These are phyloP conservation scores for Pneumocystis wakefieldiae DNA, from an alignment of 1,139 yeast genomes.

Conservation along the genomic window DNA sequence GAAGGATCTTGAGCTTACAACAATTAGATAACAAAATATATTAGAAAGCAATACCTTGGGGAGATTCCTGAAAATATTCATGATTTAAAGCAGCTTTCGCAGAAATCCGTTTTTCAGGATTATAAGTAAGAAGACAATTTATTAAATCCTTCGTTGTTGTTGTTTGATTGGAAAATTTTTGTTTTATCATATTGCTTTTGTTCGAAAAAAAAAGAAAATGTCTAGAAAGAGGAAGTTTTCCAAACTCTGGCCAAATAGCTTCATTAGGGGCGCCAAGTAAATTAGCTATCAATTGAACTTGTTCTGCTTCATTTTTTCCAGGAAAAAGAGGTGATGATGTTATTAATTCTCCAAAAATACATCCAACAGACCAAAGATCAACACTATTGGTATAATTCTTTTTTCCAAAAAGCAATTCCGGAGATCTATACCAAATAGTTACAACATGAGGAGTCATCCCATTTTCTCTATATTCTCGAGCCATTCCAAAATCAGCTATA, in stretches of 20 bases:
- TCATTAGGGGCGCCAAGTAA: constrained; percentile 15
- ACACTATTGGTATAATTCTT: constrained; percentile 91
- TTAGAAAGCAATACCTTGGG: constrained; percentile 28
- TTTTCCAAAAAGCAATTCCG: constrained; percentile 79
- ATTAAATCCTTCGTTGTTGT: constrained; percentile 35
- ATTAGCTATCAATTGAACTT: constrained; percentile 9
- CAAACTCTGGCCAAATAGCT: constrained; percentile 18
- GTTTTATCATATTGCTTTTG: background rate
- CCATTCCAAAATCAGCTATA: constrained; percentile 14
- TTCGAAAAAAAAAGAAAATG: background rate
- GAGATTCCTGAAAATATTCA: constrained; percentile 70
- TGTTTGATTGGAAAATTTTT: background rate
- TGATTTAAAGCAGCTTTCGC: constrained; percentile 73
- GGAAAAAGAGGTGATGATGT: background rate
- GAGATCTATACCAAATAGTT: constrained; percentile 96
- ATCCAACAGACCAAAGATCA: constrained; percentile 84
- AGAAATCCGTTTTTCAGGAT: constrained; percentile 61
- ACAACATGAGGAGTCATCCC: constrained; percentile 37
- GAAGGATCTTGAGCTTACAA: background rate
- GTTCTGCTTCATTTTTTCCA: background rate
- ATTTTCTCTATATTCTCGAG: constrained; percentile 6
- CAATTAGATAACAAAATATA: constrained; percentile 2
- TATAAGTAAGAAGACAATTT: constrained; percentile 57
- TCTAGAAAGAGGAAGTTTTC: constrained; percentile 16
- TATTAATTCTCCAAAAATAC: constrained; percentile 65